phyloP scores from a whole-genome alignment of 768 basidiomycete genomes.

The Leucosporidium scottii region DNA sequence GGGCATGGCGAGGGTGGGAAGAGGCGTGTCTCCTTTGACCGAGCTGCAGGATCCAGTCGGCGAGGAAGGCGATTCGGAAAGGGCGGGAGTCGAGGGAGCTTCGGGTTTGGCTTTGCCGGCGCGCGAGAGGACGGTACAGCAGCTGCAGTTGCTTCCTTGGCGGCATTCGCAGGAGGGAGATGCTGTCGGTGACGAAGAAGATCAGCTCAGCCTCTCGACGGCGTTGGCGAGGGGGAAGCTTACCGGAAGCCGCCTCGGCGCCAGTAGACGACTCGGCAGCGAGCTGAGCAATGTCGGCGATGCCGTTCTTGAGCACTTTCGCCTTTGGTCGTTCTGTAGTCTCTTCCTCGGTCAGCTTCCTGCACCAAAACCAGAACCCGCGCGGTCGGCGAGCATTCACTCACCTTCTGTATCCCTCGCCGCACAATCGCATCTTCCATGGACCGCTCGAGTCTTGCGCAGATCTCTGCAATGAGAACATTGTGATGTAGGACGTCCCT shows the following conservation, averaged over 20 bases:
- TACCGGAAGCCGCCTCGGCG: too few relatives aligned
- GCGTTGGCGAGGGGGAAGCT: too few relatives aligned
- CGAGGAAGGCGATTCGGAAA: too few relatives aligned
- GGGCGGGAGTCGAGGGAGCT: too few relatives aligned
- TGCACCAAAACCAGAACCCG: background rate
- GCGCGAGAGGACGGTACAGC: conserved; percentile 36
- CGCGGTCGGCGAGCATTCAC: background rate
- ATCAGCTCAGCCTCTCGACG: too few relatives aligned
- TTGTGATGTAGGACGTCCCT: conserved; percentile 30
- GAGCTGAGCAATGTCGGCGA: background rate
- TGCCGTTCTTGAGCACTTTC: conserved; percentile 19
- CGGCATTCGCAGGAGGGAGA: conserved; percentile 40
- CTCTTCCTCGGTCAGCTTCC: background rate
- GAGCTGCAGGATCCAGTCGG: too few relatives aligned
- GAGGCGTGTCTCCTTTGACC: too few relatives aligned
- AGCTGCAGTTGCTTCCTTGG: conserved; percentile 41
- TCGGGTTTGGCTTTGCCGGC: too few relatives aligned
- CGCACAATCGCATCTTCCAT: conserved; percentile 25
- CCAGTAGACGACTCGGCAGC: too few relatives aligned
- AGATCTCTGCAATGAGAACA: conserved; percentile 28
- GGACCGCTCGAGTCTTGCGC: conserved; percentile 25
- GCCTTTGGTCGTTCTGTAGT: conserved; percentile 4
- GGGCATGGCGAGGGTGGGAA: too few relatives aligned
- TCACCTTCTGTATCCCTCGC: conserved; percentile 7
- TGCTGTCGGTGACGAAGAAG: too few relatives aligned